Evolutionary conservation across 176 grass and related monocot species (phyloP).

Genomic region (Calamus simplicifolius): DNA sequence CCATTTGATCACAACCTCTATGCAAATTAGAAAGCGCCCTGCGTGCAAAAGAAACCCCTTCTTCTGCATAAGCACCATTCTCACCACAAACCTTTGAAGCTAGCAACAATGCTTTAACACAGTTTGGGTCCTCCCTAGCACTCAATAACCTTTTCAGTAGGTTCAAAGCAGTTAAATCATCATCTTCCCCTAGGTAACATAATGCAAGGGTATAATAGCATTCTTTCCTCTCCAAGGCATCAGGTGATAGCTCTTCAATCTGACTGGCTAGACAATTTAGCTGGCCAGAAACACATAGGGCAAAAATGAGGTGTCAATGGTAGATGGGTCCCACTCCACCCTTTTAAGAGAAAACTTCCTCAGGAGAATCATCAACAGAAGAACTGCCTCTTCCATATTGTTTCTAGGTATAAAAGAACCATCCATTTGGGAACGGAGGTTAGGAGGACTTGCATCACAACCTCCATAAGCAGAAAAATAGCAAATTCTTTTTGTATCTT

Average conservation of each 20-base stretch:
- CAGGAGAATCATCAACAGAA: constrained; percentile 83
- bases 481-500: constrained; percentile 88
- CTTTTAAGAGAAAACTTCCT: constrained; percentile 73
- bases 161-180: constrained; percentile 61
- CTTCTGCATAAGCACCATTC: constrained; percentile 39
- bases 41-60: constrained; percentile 52
- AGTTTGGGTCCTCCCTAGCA: constrained; percentile 51
- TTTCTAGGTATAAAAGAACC: constrained; percentile 83
- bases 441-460: constrained; percentile 65
- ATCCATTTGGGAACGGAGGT: constrained; percentile 82
- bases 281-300: constrained; percentile 67
- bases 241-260: constrained; percentile 74
- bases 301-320: constrained; percentile 81
- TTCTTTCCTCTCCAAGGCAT: constrained; percentile 51
- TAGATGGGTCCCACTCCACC: constrained; percentile 62
- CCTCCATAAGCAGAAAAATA: constrained; percentile 84
- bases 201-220: constrained; percentile 69
- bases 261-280: constrained; percentile 49
- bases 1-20: constrained; percentile 39
- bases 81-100: constrained; percentile 70
- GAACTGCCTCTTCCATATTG: constrained; percentile 90
- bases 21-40: constrained; percentile 49
- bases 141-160: constrained; percentile 61
- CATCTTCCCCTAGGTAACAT: constrained; percentile 83
- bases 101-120: constrained; percentile 60